Conservation (phyloP, 129 eudicot species). For the Daucus carota region DH1_v3.0 NC_030383.2:7727001-7727500, state of each 20-base stretch:
- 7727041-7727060: background rate
- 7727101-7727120: too few species aligned
- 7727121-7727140: too few species aligned
- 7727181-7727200: conserved; percentile 62
- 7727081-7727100: background rate
- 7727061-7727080: background rate
- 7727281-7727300: conserved; percentile 46
- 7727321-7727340: background rate
- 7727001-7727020: background rate
- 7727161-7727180: conserved; percentile 69
- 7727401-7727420: conserved; percentile 27
- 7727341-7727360: background rate
- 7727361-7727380: background rate
- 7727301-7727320: background rate
- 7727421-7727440: conserved; percentile 68
- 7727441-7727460: conserved; percentile 66
- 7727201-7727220: conserved; percentile 53
- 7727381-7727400: background rate
- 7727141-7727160: background rate
- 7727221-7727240: conserved; percentile 60
- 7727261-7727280: conserved; percentile 87
- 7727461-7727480: conserved; percentile 81
- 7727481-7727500: conserved; percentile 61
- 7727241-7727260: conserved; percentile 68
- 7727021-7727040: background rate